A percentile compares a stretch with the other conserved stretches of the same genome.
Conservation (phyloP, 2,329 filamentous ascomycete species). For the Penicillium sumatraense region DNA sequence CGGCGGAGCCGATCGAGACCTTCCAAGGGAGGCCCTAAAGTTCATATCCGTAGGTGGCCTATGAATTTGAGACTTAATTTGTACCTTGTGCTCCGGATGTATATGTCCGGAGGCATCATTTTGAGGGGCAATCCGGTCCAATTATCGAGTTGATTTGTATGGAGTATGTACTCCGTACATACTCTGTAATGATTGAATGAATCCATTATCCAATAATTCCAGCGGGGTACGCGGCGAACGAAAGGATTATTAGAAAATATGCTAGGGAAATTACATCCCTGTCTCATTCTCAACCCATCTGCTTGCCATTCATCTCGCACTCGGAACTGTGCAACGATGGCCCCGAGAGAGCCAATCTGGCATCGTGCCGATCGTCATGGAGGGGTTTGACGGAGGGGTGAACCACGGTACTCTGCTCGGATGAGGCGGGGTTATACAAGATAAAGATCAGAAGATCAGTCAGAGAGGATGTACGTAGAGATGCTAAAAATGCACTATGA, state of each 20-base stretch:
- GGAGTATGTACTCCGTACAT: neutral
- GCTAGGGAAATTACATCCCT: slow-evolving; percentile 19
- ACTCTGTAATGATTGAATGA: too few species aligned
- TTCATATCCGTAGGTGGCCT: neutral
- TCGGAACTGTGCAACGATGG: slow-evolving; percentile 25
- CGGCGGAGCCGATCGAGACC: slow-evolving; percentile 12
- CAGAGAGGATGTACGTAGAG: neutral
- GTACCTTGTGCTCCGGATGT: too few species aligned
- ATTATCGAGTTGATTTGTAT: too few species aligned
- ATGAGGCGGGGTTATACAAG: slow-evolving; percentile 2
- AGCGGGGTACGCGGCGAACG: neutral
- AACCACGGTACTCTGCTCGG: slow-evolving; percentile 23
- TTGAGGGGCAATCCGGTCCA: neutral
- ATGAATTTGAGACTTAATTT: neutral
- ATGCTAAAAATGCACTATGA: neutral
- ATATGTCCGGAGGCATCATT: neutral
- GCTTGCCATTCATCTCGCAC: slow-evolving; percentile 1
- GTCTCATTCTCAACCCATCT: slow-evolving; percentile 26
- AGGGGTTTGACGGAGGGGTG: slow-evolving; percentile 16
- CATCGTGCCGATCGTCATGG: slow-evolving; percentile 19
- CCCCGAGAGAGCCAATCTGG: slow-evolving; percentile 14
- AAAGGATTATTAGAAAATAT: slow-evolving; percentile 5
- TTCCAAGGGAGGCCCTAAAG: neutral
- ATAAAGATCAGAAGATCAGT: neutral
- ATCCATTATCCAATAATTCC: slow-evolving; percentile 1